phyloP scores from a whole-genome alignment of 148 eudicot species.

The Rhododendron mucronatum region DNA sequence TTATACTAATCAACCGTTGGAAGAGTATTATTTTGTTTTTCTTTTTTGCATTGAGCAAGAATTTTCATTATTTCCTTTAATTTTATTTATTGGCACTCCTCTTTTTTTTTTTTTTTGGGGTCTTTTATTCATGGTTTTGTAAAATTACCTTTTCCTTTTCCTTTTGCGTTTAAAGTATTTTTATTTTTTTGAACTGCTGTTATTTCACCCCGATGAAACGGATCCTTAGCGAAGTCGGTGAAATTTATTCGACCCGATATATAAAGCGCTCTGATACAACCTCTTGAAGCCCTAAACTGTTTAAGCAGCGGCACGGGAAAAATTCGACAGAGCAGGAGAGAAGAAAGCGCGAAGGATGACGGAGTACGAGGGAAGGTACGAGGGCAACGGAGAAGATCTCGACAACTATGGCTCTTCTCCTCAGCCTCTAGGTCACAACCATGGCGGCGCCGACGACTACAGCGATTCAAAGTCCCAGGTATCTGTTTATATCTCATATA shows the following conservation, averaged over 20 bases:
- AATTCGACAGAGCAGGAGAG: constrained; percentile 7
- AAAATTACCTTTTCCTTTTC: no score
- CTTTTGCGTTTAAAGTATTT: no score
- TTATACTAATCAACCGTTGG: no score
- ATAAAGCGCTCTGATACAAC: background rate
- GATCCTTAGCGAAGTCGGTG: background rate
- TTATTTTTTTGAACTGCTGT: no score
- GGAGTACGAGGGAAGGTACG: constrained; percentile 47
- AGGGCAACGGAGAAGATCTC: constrained; percentile 44
- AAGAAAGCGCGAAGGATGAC: constrained; percentile 28
- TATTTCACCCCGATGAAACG: no score
- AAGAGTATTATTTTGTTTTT: no score
- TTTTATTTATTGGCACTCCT: no score
- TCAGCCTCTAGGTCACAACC: constrained; percentile 23
- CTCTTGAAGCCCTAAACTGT: background rate
- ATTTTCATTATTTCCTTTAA: no score
- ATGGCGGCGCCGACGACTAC: constrained; percentile 36
- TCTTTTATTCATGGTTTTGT: no score
- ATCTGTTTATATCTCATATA: background rate
- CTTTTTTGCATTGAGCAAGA: no score
- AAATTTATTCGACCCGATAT: background rate
- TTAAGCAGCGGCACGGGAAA: background rate
- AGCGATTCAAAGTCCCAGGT: constrained; percentile 46
- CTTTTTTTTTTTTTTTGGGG: no score
- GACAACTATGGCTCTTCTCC: constrained; percentile 36